A percentile compares a stretch with the other conserved stretches of the same genome.
These are phyloP conservation scores for Glaciozyma antarctica DNA, from an alignment of 768 basidiomycete genomes.

Conservation along the genomic window DNA sequence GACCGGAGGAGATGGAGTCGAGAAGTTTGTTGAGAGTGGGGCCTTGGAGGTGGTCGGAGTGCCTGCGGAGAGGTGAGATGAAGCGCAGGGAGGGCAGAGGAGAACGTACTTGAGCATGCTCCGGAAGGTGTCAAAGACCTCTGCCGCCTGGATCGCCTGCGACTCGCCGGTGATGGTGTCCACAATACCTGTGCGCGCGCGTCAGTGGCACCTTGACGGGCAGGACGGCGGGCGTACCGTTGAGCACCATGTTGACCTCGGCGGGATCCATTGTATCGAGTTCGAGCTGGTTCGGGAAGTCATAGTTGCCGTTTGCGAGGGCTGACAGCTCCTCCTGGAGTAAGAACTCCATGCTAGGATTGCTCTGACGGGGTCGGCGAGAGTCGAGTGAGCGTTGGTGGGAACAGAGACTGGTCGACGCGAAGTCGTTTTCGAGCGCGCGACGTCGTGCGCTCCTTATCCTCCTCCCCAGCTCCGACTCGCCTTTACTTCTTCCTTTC, in stretches of 20 bases:
- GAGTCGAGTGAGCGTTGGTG: no score
- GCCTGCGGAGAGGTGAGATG: slow-evolving; percentile 26
- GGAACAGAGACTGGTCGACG: no score
- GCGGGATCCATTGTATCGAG: slow-evolving; percentile 35
- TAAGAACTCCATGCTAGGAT: slow-evolving; percentile 3
- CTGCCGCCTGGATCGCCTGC: slow-evolving; percentile 56
- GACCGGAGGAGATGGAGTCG: slow-evolving; percentile 67
- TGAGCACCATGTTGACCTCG: slow-evolving; percentile 27
- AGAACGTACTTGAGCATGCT: slow-evolving; percentile 58
- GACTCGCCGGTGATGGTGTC: slow-evolving; percentile 67
- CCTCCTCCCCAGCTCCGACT: no score
- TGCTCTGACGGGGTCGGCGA: neutral
- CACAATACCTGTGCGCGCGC: slow-evolving; percentile 54
- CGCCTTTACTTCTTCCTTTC: no score
- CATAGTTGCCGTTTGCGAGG: neutral
- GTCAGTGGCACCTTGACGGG: neutral
- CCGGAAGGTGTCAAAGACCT: slow-evolving; percentile 71
- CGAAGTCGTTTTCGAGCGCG: no score
- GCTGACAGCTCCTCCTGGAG: slow-evolving; percentile 18
- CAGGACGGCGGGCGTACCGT: slow-evolving; percentile 27
- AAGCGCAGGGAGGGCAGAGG: neutral
- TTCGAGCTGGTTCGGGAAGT: neutral
- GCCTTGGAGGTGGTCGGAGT: slow-evolving; percentile 54
- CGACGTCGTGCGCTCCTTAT: no score
- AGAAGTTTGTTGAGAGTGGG: slow-evolving; percentile 70